phyloP scores from a whole-genome alignment of 495 filamentous ascomycete genomes.

The Gamarada debralockiae region DNA sequence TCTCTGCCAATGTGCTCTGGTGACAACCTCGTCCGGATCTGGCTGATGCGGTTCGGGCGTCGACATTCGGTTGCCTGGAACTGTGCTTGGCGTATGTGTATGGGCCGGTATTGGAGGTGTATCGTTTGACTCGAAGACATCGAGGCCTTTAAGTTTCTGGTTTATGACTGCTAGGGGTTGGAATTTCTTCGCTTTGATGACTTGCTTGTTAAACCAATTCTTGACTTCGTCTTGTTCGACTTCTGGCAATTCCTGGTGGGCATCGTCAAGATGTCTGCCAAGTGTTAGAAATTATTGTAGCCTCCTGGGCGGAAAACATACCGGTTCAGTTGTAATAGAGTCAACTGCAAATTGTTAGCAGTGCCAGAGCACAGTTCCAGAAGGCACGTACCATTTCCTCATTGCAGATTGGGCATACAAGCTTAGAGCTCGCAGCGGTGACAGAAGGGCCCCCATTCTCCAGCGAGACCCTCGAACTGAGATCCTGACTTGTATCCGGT shows the following conservation, averaged over 20 bases:
- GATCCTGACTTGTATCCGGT: constrained; percentile 21
- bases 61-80: constrained; percentile 24
- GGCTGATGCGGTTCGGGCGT: constrained; percentile 34
- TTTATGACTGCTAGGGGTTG: constrained; percentile 89
- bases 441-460: constrained; percentile 38
- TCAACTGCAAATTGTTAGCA: constrained; percentile 54
- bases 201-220: constrained; percentile 96
- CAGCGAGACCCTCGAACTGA: constrained; percentile 28
- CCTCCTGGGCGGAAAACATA: constrained; percentile 28
- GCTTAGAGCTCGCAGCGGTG: constrained; percentile 40
- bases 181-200: constrained; percentile 92
- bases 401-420: constrained; percentile 92
- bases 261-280: constrained; percentile 83
- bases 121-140: constrained; percentile 97
- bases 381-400: constrained; percentile 74
- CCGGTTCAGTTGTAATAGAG: constrained; percentile 88
- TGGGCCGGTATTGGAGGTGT: constrained; percentile 29
- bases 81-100: constrained; percentile 24
- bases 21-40: constrained; percentile 91
- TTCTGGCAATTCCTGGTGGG: constrained; percentile 89
- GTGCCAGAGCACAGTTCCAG: background rate
- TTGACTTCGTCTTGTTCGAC: constrained; percentile 95
- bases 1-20: constrained; percentile 83
- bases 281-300: constrained; percentile 1
- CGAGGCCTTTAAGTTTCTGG: constrained; percentile 94